These are phyloP conservation scores for Scheffersomyces stipitis DNA, from an alignment of 805 yeast genomes.

Conservation along the genomic window DNA sequence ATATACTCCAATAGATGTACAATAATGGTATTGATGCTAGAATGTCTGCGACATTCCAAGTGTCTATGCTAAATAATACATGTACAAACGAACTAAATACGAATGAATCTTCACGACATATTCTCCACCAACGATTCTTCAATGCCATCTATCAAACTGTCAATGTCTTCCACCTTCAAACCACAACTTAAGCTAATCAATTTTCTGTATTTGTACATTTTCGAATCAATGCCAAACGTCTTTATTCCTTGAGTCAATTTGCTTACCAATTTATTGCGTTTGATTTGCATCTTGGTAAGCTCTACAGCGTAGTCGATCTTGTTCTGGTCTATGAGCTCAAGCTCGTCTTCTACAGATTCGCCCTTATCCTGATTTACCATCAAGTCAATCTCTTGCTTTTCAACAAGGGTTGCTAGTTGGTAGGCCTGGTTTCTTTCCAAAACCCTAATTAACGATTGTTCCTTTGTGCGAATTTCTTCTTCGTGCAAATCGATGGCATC, in stretches of 20 bases:
- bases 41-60: no score
- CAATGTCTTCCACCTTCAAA: conserved; percentile 74
- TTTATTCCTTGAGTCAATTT: conserved; percentile 49
- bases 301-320: conserved; percentile 14
- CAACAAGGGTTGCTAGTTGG: conserved; percentile 44
- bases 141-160: conserved; percentile 79
- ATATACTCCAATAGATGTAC: no score
- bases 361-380: conserved; percentile 2
- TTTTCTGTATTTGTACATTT: conserved; percentile 73
- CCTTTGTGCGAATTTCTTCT: conserved; percentile 13
- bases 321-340: conserved; percentile 8
- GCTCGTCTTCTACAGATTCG: conserved; percentile 8
- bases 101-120: not conserved
- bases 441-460: conserved; percentile 21
- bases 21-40: no score
- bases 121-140: conserved; percentile 13
- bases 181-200: conserved; percentile 78
- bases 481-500: conserved; percentile 15
- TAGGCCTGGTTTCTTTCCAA: conserved; percentile 46
- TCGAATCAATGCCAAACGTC: conserved; percentile 47
- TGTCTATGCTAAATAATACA: not conserved
- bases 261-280: conserved; percentile 43
- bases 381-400: conserved; percentile 25
- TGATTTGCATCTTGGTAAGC: conserved; percentile 53
- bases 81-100: not conserved